Percentiles rank a stretch among this genome's conserved stretches.
phyloP scores from a whole-genome alignment of 768 basidiomycete species.

The Suillus brevipes region DNA sequence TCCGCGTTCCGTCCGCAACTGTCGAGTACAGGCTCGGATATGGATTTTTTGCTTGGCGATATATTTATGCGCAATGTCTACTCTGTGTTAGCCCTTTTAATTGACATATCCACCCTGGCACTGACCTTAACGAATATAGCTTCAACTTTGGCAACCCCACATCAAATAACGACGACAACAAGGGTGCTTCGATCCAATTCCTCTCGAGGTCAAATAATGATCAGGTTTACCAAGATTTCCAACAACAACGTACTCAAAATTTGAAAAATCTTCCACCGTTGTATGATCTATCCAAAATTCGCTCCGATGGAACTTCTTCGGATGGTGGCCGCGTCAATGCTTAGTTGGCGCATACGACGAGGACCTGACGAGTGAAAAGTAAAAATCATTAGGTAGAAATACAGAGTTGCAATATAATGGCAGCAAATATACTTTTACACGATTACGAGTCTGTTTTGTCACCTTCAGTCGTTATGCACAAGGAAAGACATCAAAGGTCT shows the following conservation, averaged over 20 bases:
- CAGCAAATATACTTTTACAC: not conserved
- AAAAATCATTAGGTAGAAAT: not conserved
- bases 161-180: slow-evolving; percentile 14
- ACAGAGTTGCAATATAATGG: not conserved
- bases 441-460: too few species aligned
- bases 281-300: slow-evolving; percentile 23
- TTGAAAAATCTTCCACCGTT: slow-evolving; percentile 23
- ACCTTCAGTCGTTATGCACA: too few species aligned
- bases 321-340: slow-evolving; percentile 10
- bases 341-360: not conserved
- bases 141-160: slow-evolving; percentile 43
- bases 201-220: slow-evolving; percentile 37
- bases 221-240: slow-evolving; percentile 35
- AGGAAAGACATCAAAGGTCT: too few species aligned
- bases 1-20: slow-evolving; percentile 35
- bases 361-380: not conserved
- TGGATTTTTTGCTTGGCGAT: slow-evolving; percentile 45
- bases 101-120: not conserved
- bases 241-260: slow-evolving; percentile 9
- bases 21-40: slow-evolving; percentile 23
- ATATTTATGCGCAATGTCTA: slow-evolving; percentile 49
- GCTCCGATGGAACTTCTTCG: slow-evolving; percentile 20
- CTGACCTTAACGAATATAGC: slow-evolving; percentile 19
- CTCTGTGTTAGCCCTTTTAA: slow-evolving; percentile 33
- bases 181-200: slow-evolving; percentile 41